phyloP scores from a whole-genome alignment of 2,329 filamentous ascomycete species.

The Fusarium veterinarium region DNA sequence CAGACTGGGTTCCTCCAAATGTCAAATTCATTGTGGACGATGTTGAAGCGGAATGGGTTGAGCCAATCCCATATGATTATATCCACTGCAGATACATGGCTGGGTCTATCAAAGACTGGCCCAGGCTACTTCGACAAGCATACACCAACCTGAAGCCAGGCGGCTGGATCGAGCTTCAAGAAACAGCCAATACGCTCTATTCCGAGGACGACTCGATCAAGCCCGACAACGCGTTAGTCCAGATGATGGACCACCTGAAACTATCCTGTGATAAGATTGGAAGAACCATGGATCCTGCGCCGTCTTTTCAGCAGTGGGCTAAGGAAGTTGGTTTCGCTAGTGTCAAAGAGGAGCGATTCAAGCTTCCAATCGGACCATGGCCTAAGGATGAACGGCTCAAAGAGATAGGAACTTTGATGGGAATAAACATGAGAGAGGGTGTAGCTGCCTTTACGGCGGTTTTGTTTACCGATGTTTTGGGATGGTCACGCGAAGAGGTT shows the following conservation, averaged over 20 bases:
- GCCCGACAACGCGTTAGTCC: constrained; percentile 50
- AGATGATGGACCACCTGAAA: constrained; percentile 42
- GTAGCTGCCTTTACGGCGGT: constrained; percentile 54
- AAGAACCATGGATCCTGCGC: constrained; percentile 47
- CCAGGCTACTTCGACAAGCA: constrained; percentile 39
- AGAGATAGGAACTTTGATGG: constrained; percentile 52
- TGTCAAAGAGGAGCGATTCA: constrained; percentile 48
- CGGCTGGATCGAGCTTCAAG: constrained; percentile 60
- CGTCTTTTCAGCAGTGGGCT: constrained; percentile 45
- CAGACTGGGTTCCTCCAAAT: constrained; percentile 65
- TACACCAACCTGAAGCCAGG: constrained; percentile 56
- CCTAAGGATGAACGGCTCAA: constrained; percentile 46
- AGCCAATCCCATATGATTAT: constrained; percentile 45
- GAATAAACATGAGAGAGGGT: constrained; percentile 51
- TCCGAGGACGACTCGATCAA: constrained; percentile 55
- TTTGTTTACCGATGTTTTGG: constrained; percentile 52
- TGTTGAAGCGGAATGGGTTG: constrained; percentile 65
- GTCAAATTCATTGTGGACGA: constrained; percentile 70
- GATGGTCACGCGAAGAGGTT: constrained; percentile 56
- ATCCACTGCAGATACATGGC: constrained; percentile 52
- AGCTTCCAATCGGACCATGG: constrained; percentile 54
- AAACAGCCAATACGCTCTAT: constrained; percentile 51
- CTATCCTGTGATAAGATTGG: constrained; percentile 45
- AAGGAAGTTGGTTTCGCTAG: constrained; percentile 51
- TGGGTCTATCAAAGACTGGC: constrained; percentile 50